phyloP scores from a whole-genome alignment of 1,284 basidiomycete species.

The Baeospora myosura region DNA sequence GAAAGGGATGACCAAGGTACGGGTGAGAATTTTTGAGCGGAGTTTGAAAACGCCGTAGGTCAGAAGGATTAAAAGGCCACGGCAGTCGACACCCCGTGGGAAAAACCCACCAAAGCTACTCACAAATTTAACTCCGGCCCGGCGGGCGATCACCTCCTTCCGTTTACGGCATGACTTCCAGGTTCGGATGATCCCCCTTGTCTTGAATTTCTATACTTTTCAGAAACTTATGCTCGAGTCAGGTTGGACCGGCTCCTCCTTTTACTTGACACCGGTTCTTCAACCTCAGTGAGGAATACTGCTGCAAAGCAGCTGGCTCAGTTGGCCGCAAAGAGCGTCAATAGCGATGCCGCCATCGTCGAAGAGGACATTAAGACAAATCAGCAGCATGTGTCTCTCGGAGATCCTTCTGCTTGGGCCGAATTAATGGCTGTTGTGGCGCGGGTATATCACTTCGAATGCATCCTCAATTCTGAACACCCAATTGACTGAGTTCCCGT shows the following conservation, averaged over 20 bases:
- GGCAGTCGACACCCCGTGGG: no score
- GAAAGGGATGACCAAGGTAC: no score
- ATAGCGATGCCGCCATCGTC: constrained; percentile 71
- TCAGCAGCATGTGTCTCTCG: constrained; percentile 49
- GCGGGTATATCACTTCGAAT: constrained; percentile 41
- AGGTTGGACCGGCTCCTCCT: constrained; percentile 90
- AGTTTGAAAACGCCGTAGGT: constrained; percentile 7
- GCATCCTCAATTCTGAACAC: constrained; percentile 1
- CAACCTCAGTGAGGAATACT: constrained; percentile 76
- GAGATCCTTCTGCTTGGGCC: constrained; percentile 68
- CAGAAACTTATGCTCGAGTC: constrained; percentile 5
- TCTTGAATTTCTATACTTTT: constrained; percentile 13
- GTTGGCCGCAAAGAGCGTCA: constrained; percentile 76
- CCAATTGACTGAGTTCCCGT: constrained; percentile 6
- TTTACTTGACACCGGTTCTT: constrained; percentile 86
- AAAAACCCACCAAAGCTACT: no score
- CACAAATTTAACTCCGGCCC: no score
- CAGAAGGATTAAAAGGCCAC: constrained; percentile 5
- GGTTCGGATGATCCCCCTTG: constrained; percentile 6
- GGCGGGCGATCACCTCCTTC: no score
- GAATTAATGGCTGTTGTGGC: constrained; percentile 80
- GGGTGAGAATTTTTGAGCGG: constrained; percentile 1
- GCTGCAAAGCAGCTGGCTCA: constrained; percentile 91
- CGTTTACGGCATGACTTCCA: constrained; percentile 11
- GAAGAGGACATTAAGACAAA: constrained; percentile 68